Base-by-base conservation (phyloP, 257 asterid species). In the Solanum lignicaule region DNA sequence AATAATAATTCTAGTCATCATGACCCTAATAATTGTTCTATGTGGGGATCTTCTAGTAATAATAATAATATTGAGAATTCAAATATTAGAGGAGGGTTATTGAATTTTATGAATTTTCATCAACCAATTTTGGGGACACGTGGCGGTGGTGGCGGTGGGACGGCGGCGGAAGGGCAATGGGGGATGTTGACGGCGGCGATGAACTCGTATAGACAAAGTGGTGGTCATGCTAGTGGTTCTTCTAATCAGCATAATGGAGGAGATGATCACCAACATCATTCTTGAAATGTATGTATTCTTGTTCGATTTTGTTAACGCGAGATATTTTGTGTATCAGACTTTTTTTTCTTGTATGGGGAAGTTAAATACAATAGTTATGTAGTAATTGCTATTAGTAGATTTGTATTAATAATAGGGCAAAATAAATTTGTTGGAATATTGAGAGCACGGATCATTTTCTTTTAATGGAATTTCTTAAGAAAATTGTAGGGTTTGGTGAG, bases 91-190 rank as follows among this genome's bases (percentile, higher is more conserved):
- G 87, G 94, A 85, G 94, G 93, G 62, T 39, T 94, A 8, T 86
- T 92, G 68, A 92, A 92, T 91, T 92, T 92, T 83, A 89, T 93
- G 96, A 94, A 95, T 91, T 89, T 91, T 78, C 92, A 93, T 25
- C 60, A 94, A 7, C 90, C 91, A 9, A 25, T 88, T 84, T 79
- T 79, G 27, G 85, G 66, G 39, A 29, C 35, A 79, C 85, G 39
- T 18, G 83, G 89, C 1, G 87, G 92, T 7, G 87, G 93, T 4
- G 87, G 89, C 5, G 89, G 89, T 3, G 89, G 89, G 11, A n/a
- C 85, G 87, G 91, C 12, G 43, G 90, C 38, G 66, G 98, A 94
- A 38, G 95, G 95, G 10, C 96, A 94, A 84, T 33, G 92, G 25
- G 94, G 96, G 43, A 92, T 93, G 95, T 88, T 93, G 78, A 71